Conservation (phyloP, 805 yeast genomes). For the Myxozyma kluyveri region DNA sequence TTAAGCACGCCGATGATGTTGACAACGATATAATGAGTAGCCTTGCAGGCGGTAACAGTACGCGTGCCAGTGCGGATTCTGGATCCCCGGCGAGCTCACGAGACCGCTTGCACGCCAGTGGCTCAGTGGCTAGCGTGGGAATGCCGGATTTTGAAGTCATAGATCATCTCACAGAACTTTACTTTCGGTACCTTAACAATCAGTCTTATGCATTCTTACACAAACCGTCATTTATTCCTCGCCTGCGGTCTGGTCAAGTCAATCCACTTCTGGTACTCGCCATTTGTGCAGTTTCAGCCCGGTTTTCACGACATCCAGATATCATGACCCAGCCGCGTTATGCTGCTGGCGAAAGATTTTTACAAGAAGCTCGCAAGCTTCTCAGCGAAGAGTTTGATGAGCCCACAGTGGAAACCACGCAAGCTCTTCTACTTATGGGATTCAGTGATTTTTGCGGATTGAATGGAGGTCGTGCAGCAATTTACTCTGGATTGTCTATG, state of each 20-base stretch:
- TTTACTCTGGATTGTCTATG: slow-evolving; percentile 39
- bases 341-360: slow-evolving; percentile 32
- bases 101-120: slow-evolving; percentile 12
- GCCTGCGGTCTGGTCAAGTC: slow-evolving; percentile 34
- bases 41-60: slow-evolving; percentile 4
- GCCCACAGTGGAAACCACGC: slow-evolving; percentile 39
- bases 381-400: slow-evolving; percentile 35
- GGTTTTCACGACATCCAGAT: slow-evolving; percentile 39
- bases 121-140: slow-evolving; percentile 13
- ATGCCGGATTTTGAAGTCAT: slow-evolving; percentile 34
- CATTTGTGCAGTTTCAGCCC: slow-evolving; percentile 39
- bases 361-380: slow-evolving; percentile 31
- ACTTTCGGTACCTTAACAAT: slow-evolving; percentile 38
- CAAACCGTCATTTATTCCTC: slow-evolving; percentile 36
- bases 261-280: slow-evolving; percentile 36
- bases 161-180: slow-evolving; percentile 38
- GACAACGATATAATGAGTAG: slow-evolving; percentile 15
- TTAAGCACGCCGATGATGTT: slow-evolving; percentile 17
- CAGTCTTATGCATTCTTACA: slow-evolving; percentile 40
- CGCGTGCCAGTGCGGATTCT: slow-evolving; percentile 3
- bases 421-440: slow-evolving; percentile 37
- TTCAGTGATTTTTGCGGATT: slow-evolving; percentile 39
- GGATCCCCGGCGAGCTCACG: slow-evolving; percentile 25
- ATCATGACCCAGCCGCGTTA: slow-evolving; percentile 32
- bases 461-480: slow-evolving; percentile 39